Percentiles rank a stretch among this genome's conserved stretches.
Conservation (phyloP, 208 protist species). For the Wallacemonas sp. region DNA sequence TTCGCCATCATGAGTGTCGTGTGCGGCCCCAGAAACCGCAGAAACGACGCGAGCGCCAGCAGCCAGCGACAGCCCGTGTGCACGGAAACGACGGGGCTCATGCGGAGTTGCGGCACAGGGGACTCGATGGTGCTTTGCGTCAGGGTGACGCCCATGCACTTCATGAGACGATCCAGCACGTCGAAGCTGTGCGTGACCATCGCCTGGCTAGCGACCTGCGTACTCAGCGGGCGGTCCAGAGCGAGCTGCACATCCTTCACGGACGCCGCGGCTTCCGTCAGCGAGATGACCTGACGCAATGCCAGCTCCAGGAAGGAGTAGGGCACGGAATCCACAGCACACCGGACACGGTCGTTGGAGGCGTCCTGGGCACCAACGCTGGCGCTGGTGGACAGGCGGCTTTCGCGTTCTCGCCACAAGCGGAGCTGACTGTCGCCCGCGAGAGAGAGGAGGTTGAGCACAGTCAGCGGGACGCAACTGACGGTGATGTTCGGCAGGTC, state of each 20-base stretch:
- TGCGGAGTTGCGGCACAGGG: slow-evolving; percentile 1
- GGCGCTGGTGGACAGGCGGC: no score
- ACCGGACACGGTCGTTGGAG: neutral
- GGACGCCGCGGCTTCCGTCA: slow-evolving; percentile 36
- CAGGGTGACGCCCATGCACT: slow-evolving; percentile 22
- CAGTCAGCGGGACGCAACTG: slow-evolving; percentile 35
- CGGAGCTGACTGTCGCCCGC: slow-evolving; percentile 57
- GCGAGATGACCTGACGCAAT: slow-evolving; percentile 37
- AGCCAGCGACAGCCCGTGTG: slow-evolving; percentile 64
- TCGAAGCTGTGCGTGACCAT: slow-evolving; percentile 38
- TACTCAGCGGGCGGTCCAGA: slow-evolving; percentile 21
- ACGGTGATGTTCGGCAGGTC: slow-evolving; percentile 26
- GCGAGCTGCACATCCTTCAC: slow-evolving; percentile 19
- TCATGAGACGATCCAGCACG: slow-evolving; percentile 36
- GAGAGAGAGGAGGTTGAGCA: slow-evolving; percentile 67
- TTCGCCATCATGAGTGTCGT: slow-evolving; percentile 79
- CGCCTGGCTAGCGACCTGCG: slow-evolving; percentile 26
- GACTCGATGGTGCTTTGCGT: slow-evolving; percentile 26
- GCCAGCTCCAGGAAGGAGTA: slow-evolving; percentile 45
- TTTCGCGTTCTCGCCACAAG: no score
- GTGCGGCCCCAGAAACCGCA: slow-evolving; percentile 65
- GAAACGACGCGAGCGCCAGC: slow-evolving; percentile 56
- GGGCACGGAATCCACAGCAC: slow-evolving; percentile 20
- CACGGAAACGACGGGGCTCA: slow-evolving; percentile 23
- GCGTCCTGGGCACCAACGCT: neutral